Evolutionary conservation across 75 land plant genomes (phyloP).

Genomic region (Pinus tabuliformis): DNA sequence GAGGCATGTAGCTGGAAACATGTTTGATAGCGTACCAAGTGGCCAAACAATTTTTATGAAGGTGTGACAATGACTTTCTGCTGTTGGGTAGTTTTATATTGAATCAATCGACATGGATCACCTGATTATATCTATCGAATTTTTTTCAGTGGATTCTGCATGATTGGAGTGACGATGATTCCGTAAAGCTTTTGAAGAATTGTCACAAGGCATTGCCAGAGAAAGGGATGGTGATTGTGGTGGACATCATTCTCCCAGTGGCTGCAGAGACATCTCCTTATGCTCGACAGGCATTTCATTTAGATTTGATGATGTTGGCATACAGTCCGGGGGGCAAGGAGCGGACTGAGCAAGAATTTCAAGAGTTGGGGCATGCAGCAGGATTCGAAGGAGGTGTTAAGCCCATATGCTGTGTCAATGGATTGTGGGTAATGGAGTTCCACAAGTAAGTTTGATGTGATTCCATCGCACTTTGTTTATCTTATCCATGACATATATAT

Average conservation of each 20-base stretch:
- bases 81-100: neutral
- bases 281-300: constrained; percentile 17
- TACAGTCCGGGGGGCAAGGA: constrained; percentile 26
- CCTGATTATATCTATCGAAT: too few relatives aligned
- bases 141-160: constrained; percentile 41
- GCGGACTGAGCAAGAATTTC: constrained; percentile 21
- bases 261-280: neutral
- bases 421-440: constrained; percentile 8
- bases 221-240: constrained; percentile 28
- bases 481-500: too few relatives aligned
- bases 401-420: neutral
- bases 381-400: constrained; percentile 19
- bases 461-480: too few relatives aligned
- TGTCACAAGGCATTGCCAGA: constrained; percentile 30
- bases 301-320: constrained; percentile 34
- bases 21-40: constrained; percentile 27
- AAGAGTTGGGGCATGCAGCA: constrained; percentile 15
- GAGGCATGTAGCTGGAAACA: constrained; percentile 36
- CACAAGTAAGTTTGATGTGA: neutral
- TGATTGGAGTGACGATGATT: constrained; percentile 37
- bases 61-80: constrained; percentile 7
- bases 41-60: constrained; percentile 39
- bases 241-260: constrained; percentile 23
- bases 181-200: constrained; percentile 27
- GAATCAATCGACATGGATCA: too few relatives aligned